Conservation (phyloP, 1,284 basidiomycete species). For the Athelia sp. region DNA sequence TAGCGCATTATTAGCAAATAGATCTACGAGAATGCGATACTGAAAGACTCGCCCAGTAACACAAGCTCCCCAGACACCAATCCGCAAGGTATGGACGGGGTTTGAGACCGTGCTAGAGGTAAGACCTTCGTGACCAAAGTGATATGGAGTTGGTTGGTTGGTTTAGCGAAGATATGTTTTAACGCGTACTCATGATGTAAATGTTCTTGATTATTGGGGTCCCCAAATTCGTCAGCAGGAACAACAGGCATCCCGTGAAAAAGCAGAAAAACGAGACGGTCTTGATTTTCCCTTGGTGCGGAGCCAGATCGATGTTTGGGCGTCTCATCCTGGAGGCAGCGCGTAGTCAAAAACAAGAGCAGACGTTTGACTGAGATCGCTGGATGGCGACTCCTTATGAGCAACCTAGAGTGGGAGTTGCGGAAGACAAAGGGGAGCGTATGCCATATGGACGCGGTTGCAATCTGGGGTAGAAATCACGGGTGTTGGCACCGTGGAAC, state of each 20-base stretch:
- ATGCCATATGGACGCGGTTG: too few relatives aligned
- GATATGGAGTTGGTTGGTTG: too few relatives aligned
- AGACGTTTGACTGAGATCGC: too few relatives aligned
- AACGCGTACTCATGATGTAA: not conserved
- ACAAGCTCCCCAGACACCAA: not conserved
- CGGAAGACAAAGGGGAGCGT: too few relatives aligned
- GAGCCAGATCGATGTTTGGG: not conserved
- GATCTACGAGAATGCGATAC: not conserved
- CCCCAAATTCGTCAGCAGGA: not conserved
- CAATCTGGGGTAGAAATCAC: too few relatives aligned
- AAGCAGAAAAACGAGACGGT: not conserved
- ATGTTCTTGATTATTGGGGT: not conserved
- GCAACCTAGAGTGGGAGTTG: too few relatives aligned
- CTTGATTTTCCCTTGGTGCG: not conserved
- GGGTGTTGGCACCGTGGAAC: too few relatives aligned
- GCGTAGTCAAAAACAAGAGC: too few relatives aligned
- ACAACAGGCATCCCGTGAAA: not conserved
- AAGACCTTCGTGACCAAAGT: not conserved
- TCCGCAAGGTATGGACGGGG: not conserved
- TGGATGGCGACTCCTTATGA: too few relatives aligned
- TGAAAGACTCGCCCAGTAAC: not conserved
- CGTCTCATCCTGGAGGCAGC: too few relatives aligned
- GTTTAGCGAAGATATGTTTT: too few relatives aligned
- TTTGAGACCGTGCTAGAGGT: not conserved
- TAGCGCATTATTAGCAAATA: not conserved